Percentiles rank a stretch among this genome's conserved stretches.
Conservation (phyloP, 2,329 filamentous ascomycete species). For the Fusarium secorum region DNA sequence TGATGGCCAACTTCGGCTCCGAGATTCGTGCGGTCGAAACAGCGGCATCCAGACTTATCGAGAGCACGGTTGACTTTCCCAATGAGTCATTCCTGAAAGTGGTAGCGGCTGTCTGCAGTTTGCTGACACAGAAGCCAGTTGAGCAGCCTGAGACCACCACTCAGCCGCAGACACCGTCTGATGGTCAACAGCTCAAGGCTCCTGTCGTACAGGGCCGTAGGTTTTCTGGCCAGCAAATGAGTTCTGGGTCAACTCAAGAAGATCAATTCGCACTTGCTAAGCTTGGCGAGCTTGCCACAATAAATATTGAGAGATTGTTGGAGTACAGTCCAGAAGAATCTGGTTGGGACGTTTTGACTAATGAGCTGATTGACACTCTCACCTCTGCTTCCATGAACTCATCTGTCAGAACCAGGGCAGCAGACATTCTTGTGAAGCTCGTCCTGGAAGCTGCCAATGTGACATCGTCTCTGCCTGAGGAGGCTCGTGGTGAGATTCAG, state of each 20-base stretch:
- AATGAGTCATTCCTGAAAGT: constrained; percentile 82
- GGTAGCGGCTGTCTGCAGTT: constrained; percentile 74
- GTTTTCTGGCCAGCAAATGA: constrained; percentile 52
- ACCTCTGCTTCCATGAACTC: constrained; percentile 57
- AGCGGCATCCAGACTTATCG: constrained; percentile 84
- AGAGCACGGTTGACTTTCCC: constrained; percentile 91
- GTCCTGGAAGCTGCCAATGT: constrained; percentile 65
- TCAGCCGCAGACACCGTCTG: constrained; percentile 30
- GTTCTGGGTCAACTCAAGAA: constrained; percentile 64
- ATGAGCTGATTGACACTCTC: constrained; percentile 61
- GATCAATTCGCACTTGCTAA: constrained; percentile 76
- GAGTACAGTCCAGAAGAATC: constrained; percentile 70
- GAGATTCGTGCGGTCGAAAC: constrained; percentile 91
- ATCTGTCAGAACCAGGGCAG: constrained; percentile 66
- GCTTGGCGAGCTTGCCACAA: constrained; percentile 73
- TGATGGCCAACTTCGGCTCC: constrained; percentile 73
- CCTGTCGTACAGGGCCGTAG: constrained; percentile 54
- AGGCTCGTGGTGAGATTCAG: constrained; percentile 69
- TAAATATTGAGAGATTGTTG: constrained; percentile 79
- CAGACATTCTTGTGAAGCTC: constrained; percentile 68
- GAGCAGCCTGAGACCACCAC: constrained; percentile 31
- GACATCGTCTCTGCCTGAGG: constrained; percentile 60
- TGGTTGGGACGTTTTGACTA: constrained; percentile 76
- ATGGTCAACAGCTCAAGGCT: constrained; percentile 46
- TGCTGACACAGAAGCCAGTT: constrained; percentile 61